phyloP scores from a whole-genome alignment of 192 early-diverging fungal genomes.

The Backusella mclennaniae region DNA sequence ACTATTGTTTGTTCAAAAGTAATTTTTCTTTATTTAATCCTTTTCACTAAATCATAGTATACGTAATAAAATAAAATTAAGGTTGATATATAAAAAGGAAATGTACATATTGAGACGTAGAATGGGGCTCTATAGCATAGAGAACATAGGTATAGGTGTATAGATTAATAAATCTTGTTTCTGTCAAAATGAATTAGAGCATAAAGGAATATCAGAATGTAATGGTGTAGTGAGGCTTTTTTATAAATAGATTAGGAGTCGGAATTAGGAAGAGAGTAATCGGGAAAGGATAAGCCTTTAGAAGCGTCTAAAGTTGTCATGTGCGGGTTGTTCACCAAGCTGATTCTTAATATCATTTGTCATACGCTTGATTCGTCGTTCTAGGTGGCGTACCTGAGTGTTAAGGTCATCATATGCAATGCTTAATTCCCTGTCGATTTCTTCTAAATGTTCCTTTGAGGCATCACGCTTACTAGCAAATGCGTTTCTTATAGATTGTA shows the following conservation, averaged over 20 bases:
- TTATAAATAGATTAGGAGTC: not conserved
- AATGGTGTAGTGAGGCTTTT: not conserved
- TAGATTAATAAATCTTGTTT: not conserved
- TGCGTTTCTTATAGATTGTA: constrained; percentile 19
- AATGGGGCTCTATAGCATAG: not conserved
- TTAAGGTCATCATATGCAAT: constrained; percentile 31
- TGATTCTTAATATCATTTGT: constrained; percentile 8
- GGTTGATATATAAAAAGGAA: not conserved
- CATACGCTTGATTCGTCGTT: constrained; percentile 25
- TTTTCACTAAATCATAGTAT: not conserved
- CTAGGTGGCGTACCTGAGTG: constrained; percentile 28
- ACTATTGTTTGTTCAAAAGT: not conserved
- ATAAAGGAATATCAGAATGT: not conserved
- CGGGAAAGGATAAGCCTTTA: not conserved
- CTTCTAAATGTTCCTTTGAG: constrained; percentile 24
- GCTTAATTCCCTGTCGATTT: constrained; percentile 31
- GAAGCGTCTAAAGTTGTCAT: not conserved
- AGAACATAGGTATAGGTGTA: not conserved
- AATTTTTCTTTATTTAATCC: not conserved
- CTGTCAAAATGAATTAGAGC: not conserved
- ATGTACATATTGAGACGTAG: not conserved
- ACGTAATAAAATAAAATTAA: not conserved
- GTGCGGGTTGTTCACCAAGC: not conserved
- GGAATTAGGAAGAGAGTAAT: not conserved
- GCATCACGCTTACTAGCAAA: constrained; percentile 9